Conservation (phyloP, 2,329 filamentous ascomycete species). For the Cladosporium velox region DNA sequence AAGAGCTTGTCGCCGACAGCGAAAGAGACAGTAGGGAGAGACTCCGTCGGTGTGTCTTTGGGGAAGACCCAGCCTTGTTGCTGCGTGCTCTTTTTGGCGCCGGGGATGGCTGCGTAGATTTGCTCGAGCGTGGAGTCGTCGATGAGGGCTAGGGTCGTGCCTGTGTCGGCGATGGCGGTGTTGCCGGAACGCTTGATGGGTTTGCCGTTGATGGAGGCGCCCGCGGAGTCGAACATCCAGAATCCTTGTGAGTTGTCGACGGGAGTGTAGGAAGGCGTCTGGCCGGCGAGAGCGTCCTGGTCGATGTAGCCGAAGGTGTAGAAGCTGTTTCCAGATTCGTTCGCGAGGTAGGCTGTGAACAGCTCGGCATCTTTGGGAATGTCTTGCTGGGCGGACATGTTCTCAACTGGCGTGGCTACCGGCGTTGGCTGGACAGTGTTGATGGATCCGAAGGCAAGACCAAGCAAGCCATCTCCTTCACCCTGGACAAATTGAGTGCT, state of each 20-base stretch:
- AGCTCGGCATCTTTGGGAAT: constrained; percentile 60
- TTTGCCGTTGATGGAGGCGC: constrained; percentile 59
- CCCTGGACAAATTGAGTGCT: constrained; percentile 61
- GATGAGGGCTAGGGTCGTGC: constrained; percentile 65
- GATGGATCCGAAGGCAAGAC: constrained; percentile 65
- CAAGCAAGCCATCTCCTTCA: constrained; percentile 66
- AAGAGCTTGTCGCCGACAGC: constrained; percentile 64
- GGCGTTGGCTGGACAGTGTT: constrained; percentile 65
- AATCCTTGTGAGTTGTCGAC: constrained; percentile 66
- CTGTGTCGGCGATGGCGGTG: constrained; percentile 53
- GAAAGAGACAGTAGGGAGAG: constrained; percentile 63
- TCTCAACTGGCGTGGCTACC: constrained; percentile 75
- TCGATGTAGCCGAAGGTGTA: constrained; percentile 78
- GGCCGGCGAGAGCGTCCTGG: constrained; percentile 60
- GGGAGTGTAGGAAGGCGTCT: constrained; percentile 63
- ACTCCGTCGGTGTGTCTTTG: constrained; percentile 48
- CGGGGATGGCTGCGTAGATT: constrained; percentile 48
- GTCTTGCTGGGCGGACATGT: constrained; percentile 53
- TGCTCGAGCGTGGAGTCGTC: constrained; percentile 49
- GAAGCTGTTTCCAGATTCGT: constrained; percentile 57
- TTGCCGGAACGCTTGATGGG: constrained; percentile 53
- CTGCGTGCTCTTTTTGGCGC: constrained; percentile 39
- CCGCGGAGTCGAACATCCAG: constrained; percentile 66
- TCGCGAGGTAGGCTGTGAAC: constrained; percentile 68
- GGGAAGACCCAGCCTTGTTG: constrained; percentile 49